A percentile compares a stretch with the other conserved stretches of the same genome.
Evolutionary conservation across 257 asterid genomes (phyloP).

Genomic region (Ligustrum vulgare): DNA sequence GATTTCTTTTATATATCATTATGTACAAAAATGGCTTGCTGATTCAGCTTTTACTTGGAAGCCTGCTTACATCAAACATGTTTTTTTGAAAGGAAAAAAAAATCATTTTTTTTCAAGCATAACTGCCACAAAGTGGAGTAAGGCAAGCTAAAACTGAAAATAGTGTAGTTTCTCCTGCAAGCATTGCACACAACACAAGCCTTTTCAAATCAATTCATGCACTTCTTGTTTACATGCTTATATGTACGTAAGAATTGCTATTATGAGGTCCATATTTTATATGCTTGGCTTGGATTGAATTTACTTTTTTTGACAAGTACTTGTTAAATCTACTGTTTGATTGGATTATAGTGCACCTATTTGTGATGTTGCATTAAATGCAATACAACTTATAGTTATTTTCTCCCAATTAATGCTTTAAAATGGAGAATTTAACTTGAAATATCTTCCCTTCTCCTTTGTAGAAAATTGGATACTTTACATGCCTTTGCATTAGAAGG

Average conservation of each 20-base stretch:
- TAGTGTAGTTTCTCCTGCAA: not conserved
- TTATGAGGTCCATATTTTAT: not conserved
- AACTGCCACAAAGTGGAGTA: not conserved
- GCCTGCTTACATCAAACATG: not conserved
- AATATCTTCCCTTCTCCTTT: constrained; percentile 22
- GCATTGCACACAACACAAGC: not conserved
- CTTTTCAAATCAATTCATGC: constrained; percentile 1
- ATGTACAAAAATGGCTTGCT: not conserved
- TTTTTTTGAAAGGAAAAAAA: too few species aligned
- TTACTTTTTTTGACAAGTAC: not conserved
- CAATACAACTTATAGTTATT: not conserved
- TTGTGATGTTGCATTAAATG: not conserved
- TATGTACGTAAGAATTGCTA: not conserved
- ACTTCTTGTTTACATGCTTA: constrained; percentile 5
- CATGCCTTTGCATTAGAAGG: constrained; percentile 97
- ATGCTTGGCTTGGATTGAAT: not conserved
- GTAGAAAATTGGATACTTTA: constrained; percentile 82
- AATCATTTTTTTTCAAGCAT: not conserved
- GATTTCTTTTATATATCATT: not conserved
- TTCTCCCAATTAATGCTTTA: constrained; percentile 14
- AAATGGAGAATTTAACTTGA: constrained; percentile 20
- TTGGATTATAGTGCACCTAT: not conserved
- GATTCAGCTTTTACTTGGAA: not conserved
- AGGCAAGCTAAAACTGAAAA: not conserved
- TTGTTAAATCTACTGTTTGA: constrained; percentile 8